Evolutionary conservation across 305 asterid species (phyloP).

Genomic region (Solanum hybrid): DNA sequence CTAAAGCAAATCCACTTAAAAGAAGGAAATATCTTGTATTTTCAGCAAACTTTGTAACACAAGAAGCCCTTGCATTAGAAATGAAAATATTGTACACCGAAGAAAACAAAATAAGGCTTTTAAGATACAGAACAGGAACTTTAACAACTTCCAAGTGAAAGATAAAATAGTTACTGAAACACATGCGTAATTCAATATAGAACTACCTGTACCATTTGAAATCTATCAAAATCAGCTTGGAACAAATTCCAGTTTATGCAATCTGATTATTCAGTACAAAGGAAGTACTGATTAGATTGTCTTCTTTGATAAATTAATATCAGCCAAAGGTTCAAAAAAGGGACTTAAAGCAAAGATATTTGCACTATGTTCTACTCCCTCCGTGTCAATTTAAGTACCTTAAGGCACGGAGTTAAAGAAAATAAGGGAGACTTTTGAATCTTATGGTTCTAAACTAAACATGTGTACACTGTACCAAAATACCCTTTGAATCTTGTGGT

Average conservation of each 20-base stretch:
- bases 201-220: not conserved
- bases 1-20: constrained; percentile 7
- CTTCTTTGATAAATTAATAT: not conserved
- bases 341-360: not conserved
- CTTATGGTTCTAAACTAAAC: not conserved
- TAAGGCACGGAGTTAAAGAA: not conserved
- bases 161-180: not conserved
- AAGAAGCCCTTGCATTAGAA: not conserved
- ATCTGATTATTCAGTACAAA: not conserved
- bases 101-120: not conserved
- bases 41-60: not conserved
- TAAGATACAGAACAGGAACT: not conserved
- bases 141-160: not conserved
- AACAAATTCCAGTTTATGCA: not conserved
- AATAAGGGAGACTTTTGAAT: not conserved
- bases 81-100: not conserved
- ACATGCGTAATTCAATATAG: not conserved
- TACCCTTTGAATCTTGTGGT: not conserved
- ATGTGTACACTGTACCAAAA: not conserved
- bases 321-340: not conserved
- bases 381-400: not conserved
- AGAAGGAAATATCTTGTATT: constrained; percentile 2
- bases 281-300: not conserved
- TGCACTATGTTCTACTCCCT: not conserved
- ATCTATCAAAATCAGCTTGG: not conserved